phyloP scores from a whole-genome alignment of 805 yeast genomes.

The Saccharomycopsis sp. region DNA sequence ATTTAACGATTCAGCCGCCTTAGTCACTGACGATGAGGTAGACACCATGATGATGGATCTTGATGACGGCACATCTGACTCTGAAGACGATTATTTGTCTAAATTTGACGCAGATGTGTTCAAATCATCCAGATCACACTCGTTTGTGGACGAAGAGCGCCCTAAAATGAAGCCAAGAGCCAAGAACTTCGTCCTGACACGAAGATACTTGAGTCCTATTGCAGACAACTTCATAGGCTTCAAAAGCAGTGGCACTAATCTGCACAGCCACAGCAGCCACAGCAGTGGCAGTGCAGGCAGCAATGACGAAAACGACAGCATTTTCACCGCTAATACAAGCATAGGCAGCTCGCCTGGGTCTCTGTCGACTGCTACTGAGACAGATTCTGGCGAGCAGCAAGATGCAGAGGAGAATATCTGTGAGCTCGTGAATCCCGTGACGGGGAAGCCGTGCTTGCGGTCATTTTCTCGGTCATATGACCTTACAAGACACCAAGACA shows the following conservation, averaged over 20 bases:
- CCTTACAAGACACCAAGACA: constrained; percentile 90
- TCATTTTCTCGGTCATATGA: constrained; percentile 93
- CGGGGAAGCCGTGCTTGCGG: constrained; percentile 62
- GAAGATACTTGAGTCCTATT: constrained; percentile 1
- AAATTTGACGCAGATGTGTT: constrained; percentile 2
- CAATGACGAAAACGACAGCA: constrained; percentile 5
- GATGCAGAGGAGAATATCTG: constrained; percentile 43
- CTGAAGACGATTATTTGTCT: constrained; percentile 9
- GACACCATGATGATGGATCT: constrained; percentile 8
- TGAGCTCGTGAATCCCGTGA: constrained; percentile 49
- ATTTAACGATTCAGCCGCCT: constrained; percentile 1
- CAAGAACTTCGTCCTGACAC: background rate
- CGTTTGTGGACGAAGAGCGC: constrained; percentile 7
- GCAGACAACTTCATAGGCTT: background rate
- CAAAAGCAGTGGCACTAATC: background rate
- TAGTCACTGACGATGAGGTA: constrained; percentile 4
- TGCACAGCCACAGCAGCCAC: background rate
- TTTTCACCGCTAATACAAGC: background rate
- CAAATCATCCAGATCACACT: constrained; percentile 14
- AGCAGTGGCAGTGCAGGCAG: background rate
- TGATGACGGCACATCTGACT: constrained; percentile 7
- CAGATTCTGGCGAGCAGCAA: constrained; percentile 20
- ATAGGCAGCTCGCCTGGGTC: background rate
- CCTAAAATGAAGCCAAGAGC: background rate
- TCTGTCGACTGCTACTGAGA: constrained; percentile 21